Base-by-base conservation (phyloP, 225 moss, liverwort and hornwort genomes). In the Polytrichum commune region DNA sequence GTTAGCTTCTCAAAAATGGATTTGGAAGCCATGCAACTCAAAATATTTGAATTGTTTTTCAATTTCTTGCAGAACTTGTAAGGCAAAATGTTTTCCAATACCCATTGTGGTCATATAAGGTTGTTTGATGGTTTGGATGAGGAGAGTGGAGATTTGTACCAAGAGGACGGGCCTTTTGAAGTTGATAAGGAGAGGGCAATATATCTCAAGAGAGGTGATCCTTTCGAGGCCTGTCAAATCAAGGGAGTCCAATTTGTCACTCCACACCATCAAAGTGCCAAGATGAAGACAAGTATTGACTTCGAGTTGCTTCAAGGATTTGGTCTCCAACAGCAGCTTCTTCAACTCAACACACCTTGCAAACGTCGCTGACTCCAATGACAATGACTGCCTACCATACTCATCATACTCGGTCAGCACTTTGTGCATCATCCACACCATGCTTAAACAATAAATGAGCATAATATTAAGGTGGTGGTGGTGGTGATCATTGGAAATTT, bases 191-290 rank as follows among this genome's bases (percentile, higher is more conserved):
- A 74, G 81, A 27, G 89, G 89, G 63, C 89, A 89, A 60, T 80
- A 81, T 27, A 89, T 81, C 62, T 89, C 76, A 54, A 89, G 74
- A 18, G 54, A 32, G 20, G 66, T 72, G 18, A 89, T 72, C 23
- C 81, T 77, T 57, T 81, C 83, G 68, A 71, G 83, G 5, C 77
- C 78, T 60, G 83, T 29, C 38, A 89, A 69, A 55, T 86, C 77
- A 1, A 89, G 57, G 62, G 68, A 30, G 20, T 33, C 55, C 58
- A 89, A 60, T 54, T 81, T 73, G 69, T 86, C 83, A 65, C 89
- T 89, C 89, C 89, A 89, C 56, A 89, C 68, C 79, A 89, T 82
- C 1, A 89, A 76, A 66, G 85, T 83, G 55, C 79, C 74, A 53
- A 89, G 83, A 9, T 63, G 29, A 27, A 80, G 69, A 55, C 89